Evolutionary conservation across 2,329 filamentous ascomycete species (phyloP), one percentile per base, ranked within the genome.

Genomic region (Hymenoscyphus fructigenus): DNA sequence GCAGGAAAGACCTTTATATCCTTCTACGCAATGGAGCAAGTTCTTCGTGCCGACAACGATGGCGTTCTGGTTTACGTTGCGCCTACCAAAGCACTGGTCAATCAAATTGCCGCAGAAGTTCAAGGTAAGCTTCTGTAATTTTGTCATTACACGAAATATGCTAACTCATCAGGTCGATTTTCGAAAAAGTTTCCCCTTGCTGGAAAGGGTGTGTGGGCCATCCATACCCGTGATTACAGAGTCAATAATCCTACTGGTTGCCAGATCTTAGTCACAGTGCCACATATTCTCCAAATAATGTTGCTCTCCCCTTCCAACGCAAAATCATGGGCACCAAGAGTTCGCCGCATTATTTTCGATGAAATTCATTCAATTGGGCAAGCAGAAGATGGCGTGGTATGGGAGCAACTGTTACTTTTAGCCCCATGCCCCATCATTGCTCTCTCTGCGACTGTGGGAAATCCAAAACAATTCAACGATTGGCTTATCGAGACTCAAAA

Each of bases 1-100:
- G 88, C 91, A 0, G 91, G 91, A 68, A 94, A 93, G 76, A 94
- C 91, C 0, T 94, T 93, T 75, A 93, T 93, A 65, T 90, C 86
- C 0, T 94, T 93, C 75, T 93, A 94, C 70, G 91, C 91, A 1
- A 94, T 93, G 88, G 89, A 90, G 72, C 88, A 91, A 72, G 80
- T 93, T 0, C 79, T 94, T 10, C 82, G 89, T 72, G 82, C 83
- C 3, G 86, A 85, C 67, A 85, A 93, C 66, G 85, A 92, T 59
- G 87, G 85, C 2, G 83, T 93, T 2, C 77, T 94, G 6, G 88
- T 93, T 0, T 94, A 93, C 69, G 88, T 94, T 5, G 91, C 90
- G 0, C 91, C 91, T 0, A 93, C 91, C 0, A 94, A 94, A 73
- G 90, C 91, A 3, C 80, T 94, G 12, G 90, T 93, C 65, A 93